Base-by-base conservation (phyloP, 495 filamentous ascomycete genomes). In the Hypoxylon trugodes region DNA sequence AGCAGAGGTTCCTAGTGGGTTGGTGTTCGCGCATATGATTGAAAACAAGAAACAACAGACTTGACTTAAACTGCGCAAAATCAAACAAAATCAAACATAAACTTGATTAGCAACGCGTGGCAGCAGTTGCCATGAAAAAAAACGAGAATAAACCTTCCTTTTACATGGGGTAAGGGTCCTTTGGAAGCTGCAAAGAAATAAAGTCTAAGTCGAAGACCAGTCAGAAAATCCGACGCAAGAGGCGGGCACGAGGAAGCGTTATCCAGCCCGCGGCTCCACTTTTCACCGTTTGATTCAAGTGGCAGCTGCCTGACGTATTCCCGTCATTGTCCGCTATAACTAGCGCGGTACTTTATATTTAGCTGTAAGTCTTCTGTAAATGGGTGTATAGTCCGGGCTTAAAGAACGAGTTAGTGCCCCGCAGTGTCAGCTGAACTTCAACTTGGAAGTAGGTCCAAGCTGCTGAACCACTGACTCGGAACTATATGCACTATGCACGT, bases 211-310 rank as follows among this genome's bases (percentile, higher is more conserved):
- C 3, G 13, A 4, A 12, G 13, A 35, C 4, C 32, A 35, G 32
- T 40, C 49, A 42, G 28, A 54, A 37, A 43, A 54, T 3, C n/a
- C 55, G 49, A 65, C 55, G 61, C 49, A 65, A 59, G 54, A 65
- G 49, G 55, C 36, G 41, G 35, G 38, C 33, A 33, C 26, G 6
- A 35, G 48, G 48, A 52, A 42, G 37, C 49, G 41, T 55, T 65
- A 55, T 55, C 35, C 28, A 43, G 35, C 41, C 33, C 21, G 24
- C 0, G 36, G 38, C 8, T 15, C 61, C 61, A 55, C 55, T 43
- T 49, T 54, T 40, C 16, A 46, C 40, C 53, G 15, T 58, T 59
- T 33, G 4, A 38, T 40, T 25, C 25, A 51, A 24, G n/a, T 21
- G 28, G 49, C 22, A 32, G 26, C 37, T 32, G 28, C 32, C 40